These are phyloP conservation scores for Hyaloscypha bicolor DNA, from an alignment of 495 filamentous ascomycete genomes.

Conservation along the genomic window DNA sequence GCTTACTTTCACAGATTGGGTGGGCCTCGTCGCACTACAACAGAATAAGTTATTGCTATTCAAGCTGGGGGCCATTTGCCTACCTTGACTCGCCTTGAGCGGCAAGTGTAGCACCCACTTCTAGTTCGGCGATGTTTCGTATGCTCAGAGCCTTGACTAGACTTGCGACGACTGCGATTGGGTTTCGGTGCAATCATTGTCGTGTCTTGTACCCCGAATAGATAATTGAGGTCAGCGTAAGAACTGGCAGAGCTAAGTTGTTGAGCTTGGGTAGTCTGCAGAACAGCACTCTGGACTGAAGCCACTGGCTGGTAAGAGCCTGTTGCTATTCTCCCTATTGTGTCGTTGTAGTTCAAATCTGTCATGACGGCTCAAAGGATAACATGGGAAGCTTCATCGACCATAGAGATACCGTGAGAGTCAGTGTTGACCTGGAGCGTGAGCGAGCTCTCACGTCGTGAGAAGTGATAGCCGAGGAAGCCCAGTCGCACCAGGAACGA, in stretches of 20 bases:
- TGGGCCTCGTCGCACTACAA: conserved; percentile 80
- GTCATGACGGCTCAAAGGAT: conserved; percentile 20
- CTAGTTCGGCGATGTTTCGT: conserved; percentile 93
- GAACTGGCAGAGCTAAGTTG: conserved; percentile 32
- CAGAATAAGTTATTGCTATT: conserved; percentile 17
- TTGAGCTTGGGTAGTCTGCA: conserved; percentile 2
- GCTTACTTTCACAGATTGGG: conserved; percentile 83
- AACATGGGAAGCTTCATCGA: not conserved
- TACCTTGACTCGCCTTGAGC: conserved; percentile 88
- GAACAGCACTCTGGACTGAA: not conserved
- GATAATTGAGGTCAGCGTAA: conserved; percentile 29
- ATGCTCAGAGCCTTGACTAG: conserved; percentile 66
- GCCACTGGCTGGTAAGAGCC: conserved; percentile 1
- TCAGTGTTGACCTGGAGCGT: not conserved
- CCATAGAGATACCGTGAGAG: not conserved
- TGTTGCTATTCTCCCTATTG: conserved; percentile 5
- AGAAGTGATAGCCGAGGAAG: not conserved
- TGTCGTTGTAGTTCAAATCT: conserved; percentile 11
- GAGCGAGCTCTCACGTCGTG: not conserved
- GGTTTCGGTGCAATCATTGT: conserved; percentile 47
- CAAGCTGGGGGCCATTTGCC: conserved; percentile 6
- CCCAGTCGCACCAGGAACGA: not conserved
- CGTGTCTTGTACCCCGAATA: conserved; percentile 31
- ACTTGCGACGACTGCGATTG: conserved; percentile 58
- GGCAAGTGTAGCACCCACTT: conserved; percentile 94